Percentiles rank a stretch among this genome's conserved stretches.
These are phyloP conservation scores for Pyracantha coccinea DNA, from an alignment of 331 rosid species.

Conservation along the genomic window DNA sequence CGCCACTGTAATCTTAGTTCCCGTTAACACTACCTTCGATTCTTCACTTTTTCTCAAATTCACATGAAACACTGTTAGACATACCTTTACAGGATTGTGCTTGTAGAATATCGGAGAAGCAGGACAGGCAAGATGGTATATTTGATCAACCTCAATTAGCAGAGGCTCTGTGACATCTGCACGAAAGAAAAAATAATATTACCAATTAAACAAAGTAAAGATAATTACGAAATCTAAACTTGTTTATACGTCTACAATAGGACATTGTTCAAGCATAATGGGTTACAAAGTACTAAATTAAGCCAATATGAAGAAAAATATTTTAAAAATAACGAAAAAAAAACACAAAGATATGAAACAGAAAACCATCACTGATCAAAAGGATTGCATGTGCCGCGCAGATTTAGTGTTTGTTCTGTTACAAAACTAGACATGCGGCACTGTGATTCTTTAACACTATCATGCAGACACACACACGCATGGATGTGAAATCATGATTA, in stretches of 20 bases:
- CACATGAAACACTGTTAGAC: background rate
- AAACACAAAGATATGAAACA: background rate
- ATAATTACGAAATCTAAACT: background rate
- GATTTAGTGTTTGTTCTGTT: background rate
- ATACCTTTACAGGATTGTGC: conserved; percentile 42
- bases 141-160: conserved; percentile 46
- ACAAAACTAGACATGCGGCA: too few species aligned
- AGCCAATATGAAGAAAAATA: background rate
- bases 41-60: background rate
- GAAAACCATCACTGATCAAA: background rate
- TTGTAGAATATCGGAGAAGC: conserved; percentile 51
- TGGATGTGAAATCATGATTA: too few species aligned
- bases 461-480: too few species aligned
- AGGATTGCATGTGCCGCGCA: background rate
- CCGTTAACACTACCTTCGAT: background rate
- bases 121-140: conserved; percentile 50
- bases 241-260: background rate
- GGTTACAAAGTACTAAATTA: background rate
- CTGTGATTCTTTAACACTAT: too few species aligned
- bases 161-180: conserved; percentile 41
- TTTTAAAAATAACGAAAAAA: too few species aligned
- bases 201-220: background rate
- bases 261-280: background rate
- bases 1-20: background rate
- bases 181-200: background rate